Base-by-base conservation (phyloP, 805 yeast species). In the Henningerozyma blattae region DNA sequence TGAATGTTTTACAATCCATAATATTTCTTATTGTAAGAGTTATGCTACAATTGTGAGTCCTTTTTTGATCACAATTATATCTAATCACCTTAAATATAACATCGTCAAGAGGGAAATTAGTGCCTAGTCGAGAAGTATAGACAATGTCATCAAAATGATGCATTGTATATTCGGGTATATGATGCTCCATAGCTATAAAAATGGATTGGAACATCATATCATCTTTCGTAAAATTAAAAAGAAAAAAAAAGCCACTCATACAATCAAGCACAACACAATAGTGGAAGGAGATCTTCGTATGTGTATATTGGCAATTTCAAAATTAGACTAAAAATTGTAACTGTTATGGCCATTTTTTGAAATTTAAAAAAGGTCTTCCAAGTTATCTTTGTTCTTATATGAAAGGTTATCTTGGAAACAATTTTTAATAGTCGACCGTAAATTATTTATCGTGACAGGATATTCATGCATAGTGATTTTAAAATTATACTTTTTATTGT, bases 171-270 rank as follows among this genome's bases (percentile, higher is more conserved):
- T 66, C 70, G 28, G 77, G 72, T 47, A 81, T 52, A 60, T 9
- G 87, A 64, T 15, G 77, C 89, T 15, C 85, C 94, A 43, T 84
- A 75, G 6, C 94, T 42, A 83, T 75, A n/a, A 5, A 87, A 76
- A 53, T 82, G 87, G 32, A 83, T 76, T 15, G 94, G 94, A 16
- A 93, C 94, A 58, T 84, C 94, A 39, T 94, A 94, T 89, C 94
- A 85, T 51, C 91, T 68, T 58, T 80, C 85, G 59, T 85, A 85
- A 63, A 80, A n/a, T n/a, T n/a, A n/a, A n/a, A n/a, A n/a, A n/a
- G n/a, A n/a, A n/a, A 85, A 63, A 80, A 85, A 51, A 86, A 78
- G 3, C 93, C 93, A 39, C 93, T 86, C 1, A 76, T 62, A 29
- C 61, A 56, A 51, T 84, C 91, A 40, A 83, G 65, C 47, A 69